Conservation (phyloP, 148 eudicot species). For the Rhododendron kiyosumense region DNA sequence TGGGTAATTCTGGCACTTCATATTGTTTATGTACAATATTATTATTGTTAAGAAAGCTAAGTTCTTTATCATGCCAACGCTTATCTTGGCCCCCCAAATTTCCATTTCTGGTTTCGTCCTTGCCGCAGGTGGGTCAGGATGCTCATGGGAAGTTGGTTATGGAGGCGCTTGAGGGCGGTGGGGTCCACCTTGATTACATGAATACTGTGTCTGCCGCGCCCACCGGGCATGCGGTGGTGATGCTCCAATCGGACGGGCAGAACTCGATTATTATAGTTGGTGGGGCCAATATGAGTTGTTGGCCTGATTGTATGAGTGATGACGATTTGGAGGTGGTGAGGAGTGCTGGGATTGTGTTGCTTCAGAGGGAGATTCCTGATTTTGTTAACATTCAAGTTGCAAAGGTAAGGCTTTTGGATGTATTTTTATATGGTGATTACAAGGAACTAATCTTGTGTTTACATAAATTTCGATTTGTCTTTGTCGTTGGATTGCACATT, state of each 20-base stretch:
- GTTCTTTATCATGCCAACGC: neutral
- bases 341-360: conserved; percentile 90
- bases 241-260: conserved; percentile 82
- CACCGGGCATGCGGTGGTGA: conserved; percentile 95
- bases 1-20: neutral
- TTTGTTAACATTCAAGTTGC: conserved; percentile 81
- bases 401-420: conserved; percentile 42
- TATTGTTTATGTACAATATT: neutral
- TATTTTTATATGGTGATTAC: neutral
- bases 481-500: no score
- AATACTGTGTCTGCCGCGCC: conserved; percentile 57
- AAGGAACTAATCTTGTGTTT: neutral
- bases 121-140: conserved; percentile 64
- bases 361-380: conserved; percentile 97
- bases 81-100: neutral
- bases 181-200: conserved; percentile 54
- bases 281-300: conserved; percentile 75
- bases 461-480: neutral
- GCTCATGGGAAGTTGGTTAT: conserved; percentile 73
- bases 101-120: neutral
- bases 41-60: neutral
- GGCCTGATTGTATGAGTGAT: conserved; percentile 51
- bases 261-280: conserved; percentile 90
- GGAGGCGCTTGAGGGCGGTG: conserved; percentile 64
- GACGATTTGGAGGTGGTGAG: conserved; percentile 53